phyloP scores from a whole-genome alignment of 2,329 filamentous ascomycete species.

The Aspergillus ustus region DNA sequence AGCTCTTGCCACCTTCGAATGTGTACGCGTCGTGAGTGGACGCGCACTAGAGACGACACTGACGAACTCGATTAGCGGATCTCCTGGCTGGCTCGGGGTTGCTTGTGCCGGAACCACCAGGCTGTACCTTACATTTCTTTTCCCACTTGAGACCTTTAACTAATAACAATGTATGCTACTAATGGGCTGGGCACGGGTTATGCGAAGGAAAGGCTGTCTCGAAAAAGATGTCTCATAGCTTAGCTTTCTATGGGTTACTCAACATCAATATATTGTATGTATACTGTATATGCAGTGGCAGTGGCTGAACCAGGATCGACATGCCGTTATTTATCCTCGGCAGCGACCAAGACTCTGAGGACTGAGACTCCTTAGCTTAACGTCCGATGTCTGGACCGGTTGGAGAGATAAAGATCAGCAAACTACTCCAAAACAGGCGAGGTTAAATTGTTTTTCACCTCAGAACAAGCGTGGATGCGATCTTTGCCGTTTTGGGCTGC shows the following conservation, averaged over 20 bases:
- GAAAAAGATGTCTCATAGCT: not conserved
- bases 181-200: slow-evolving; percentile 6
- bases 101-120: not conserved
- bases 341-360: not conserved
- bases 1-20: slow-evolving; percentile 36
- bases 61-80: slow-evolving; percentile 15
- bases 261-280: not conserved
- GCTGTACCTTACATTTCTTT: slow-evolving; percentile 3
- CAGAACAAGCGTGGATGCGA: not conserved
- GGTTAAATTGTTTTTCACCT: not conserved
- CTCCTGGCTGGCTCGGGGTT: not conserved
- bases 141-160: not conserved
- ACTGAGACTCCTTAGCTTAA: not conserved
- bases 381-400: not conserved
- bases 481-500: slow-evolving; percentile 11
- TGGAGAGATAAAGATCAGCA: slow-evolving; percentile 13
- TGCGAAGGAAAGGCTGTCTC: not conserved
- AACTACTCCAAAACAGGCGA: slow-evolving; percentile 2
- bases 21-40: slow-evolving; percentile 27
- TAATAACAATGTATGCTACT: slow-evolving; percentile 13
- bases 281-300: not conserved
- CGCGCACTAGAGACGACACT: slow-evolving; percentile 7
- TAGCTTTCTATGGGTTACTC: not conserved
- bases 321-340: not conserved
- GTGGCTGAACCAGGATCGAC: not conserved